Evolutionary conservation across 1,139 yeast genomes (phyloP), one percentile per base, ranked within the genome.

Genomic region (Saccharomyces hybrid): DNA sequence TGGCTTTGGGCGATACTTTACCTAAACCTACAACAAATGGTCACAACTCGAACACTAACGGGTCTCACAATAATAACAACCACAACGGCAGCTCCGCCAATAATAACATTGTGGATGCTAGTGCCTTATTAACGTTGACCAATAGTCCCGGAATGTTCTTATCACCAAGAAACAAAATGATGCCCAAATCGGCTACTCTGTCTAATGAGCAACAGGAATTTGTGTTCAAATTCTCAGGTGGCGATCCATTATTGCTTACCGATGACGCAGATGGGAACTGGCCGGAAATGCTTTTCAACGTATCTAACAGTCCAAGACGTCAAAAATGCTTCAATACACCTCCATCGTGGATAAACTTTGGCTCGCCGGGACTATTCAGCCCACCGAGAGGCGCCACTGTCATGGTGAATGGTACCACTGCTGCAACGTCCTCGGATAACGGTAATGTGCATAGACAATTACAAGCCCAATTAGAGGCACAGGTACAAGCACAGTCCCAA

Each of bases 221-320:
- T 48, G 64, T 61, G 1, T 64, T 66, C 54, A 66, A 66, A 46
- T 55, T 61, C 16, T 59, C 63, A 2, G 58, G 67, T 27, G 69
- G 68, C 3, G 70, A 66, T 53, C 70, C 70, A 12, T 49, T 66
- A 12, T 50, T 66, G 29, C 53, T 66, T 46, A 63, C 61, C 26
- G 69, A 66, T 51, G 65, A 66, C 44, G 59, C 61, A 4, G 64
- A 64, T 24, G 59, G 62, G 9, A 61, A 59, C 19, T 59, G 66
- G 61, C 58, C 63, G 2, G 65, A 64, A 49, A 53, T 58, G n/a
- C 53, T 58, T 11, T 59, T 56, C 50, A 59, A 55, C 41, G 61
- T 61, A 47, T 50, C 57, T 27, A 55, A 56, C 4, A 64, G 68
- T 8, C 67, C 69, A 11, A 56, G 55, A 38, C 58, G 59, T 27